Evolutionary conservation across 2,329 filamentous ascomycete species (phyloP), one percentile per base, ranked within the genome.

Genomic region (Phyllosticta paracitricarpa): DNA sequence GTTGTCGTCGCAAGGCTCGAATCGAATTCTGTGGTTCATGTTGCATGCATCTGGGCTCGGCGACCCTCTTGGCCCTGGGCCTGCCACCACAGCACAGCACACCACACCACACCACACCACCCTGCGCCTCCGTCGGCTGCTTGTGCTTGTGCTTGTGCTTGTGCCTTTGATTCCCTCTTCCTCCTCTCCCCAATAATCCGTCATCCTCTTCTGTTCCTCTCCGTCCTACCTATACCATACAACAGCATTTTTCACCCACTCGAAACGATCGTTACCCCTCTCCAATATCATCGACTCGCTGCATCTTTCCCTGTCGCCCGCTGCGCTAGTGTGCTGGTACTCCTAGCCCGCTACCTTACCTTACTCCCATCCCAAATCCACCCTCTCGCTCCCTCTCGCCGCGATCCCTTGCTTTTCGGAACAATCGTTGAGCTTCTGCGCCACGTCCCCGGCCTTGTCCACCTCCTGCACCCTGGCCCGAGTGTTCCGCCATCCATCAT

Each of bases 361-460:
- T n/a, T n/a, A n/a, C n/a, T 19, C 26, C 28, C 57, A 25, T 35
- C 51, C 7, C 26, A 48, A 40, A 40, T 40, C 14, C 40, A 48
- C 6, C 14, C 40, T n/a, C 17, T 7, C 52, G 52, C 52, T 22
- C 52, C 25, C 52, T 54, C 52, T 25, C 52, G 52, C 55, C n/a
- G 59, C 59, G 59, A 61, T 61, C 59, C 59, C 55, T 61, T 61
- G 59, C 59, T 53, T 57, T 54, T 54, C 59, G 59, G 57, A 61
- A 61, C 59, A 61, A 48, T 57, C 54, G 54, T 48, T 54, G 59
- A 61, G 54, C 59, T 61, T 60, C 58, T 60, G 58, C 58, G 58
- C 58, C 58, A 60, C 58, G 58, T 40, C 58, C 54, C 26, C 35
- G 56, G 58, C 54, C 54, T 40, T 56, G 58, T 35, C 54, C 26